Evolutionary conservation across 176 grass and related monocot species (phyloP), one percentile per base, ranked within the genome.

Genomic region (Aegilops tauschii): DNA sequence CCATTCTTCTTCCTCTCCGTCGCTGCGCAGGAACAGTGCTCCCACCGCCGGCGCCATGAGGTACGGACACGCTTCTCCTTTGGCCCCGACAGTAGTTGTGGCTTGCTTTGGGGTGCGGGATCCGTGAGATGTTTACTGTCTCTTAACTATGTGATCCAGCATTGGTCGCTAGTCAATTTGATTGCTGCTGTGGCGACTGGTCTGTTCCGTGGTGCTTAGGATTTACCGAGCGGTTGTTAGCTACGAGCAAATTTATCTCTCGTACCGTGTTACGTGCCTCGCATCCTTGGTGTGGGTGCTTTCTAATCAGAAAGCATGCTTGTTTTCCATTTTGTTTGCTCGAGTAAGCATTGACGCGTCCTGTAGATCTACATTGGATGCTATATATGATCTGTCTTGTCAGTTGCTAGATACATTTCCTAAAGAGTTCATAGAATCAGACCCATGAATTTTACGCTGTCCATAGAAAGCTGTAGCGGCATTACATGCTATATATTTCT

Each of bases 11-110:
- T 27, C 25, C 9, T 69, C 47, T 30, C 20, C 28, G 14, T 69
- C 61, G 13, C 31, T 47, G 21, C 35, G 44, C 82, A 89, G 83
- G 83, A 69, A 45, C 61, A 25, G 12, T 69, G 8, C 47, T 35
- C 8, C 12, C 56, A 45, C 23, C 44, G 18, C 42, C 69, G 82
- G 87, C 77, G 49, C 61, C 83, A 89, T 89, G 83, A 85, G 88
- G 88, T 85, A 89, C 35, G 20, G 61, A 59, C 62, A 13, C 25
- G 6, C 45, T 66, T 80, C 44, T 47, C 69, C 81, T 23, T 28
- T 59, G 44, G 4, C 18, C 30, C n/a, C 21, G 52, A 8, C 65
- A 10, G 12, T 61, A 27, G 32, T 11, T 12, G 14, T 16, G 4
- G 30, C 7, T 50, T 50, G 8, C 23, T 9, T 30, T 50, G 28